phyloP scores from a whole-genome alignment of 2,329 filamentous ascomycete genomes.

The Penicillium sp. region DNA sequence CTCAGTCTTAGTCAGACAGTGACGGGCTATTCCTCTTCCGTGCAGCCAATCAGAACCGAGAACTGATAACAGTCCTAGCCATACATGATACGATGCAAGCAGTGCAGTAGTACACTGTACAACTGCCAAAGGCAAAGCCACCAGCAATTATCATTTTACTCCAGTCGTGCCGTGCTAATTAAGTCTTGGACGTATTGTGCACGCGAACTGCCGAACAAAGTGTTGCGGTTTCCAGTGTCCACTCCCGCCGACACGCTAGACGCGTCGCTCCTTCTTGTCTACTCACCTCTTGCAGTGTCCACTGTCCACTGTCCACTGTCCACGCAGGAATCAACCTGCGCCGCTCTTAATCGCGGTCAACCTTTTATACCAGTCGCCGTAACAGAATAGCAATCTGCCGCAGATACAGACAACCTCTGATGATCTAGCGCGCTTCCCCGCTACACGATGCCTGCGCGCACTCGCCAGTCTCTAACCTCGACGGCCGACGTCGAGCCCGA shows the following conservation, averaged over 20 bases:
- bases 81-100: neutral
- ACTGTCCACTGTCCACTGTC: too few relatives aligned
- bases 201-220: too few relatives aligned
- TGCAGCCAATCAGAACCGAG: too few relatives aligned
- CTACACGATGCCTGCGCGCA: constrained; percentile 41
- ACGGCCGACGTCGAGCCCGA: constrained; percentile 30
- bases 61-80: too few relatives aligned
- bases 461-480: constrained; percentile 33
- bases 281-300: neutral
- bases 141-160: neutral
- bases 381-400: neutral
- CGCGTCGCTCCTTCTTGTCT: constrained; percentile 9
- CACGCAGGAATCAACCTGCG: neutral
- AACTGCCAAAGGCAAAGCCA: neutral
- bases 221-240: neutral
- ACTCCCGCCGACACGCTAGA: constrained; percentile 15
- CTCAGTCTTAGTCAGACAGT: too few relatives aligned
- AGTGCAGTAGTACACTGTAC: neutral
- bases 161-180: neutral
- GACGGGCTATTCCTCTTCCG: too few relatives aligned
- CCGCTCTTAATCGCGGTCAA: neutral
- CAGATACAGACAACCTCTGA: constrained; percentile 8
- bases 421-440: constrained; percentile 16
- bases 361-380: neutral
- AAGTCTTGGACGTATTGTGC: too few relatives aligned